Evolutionary conservation across 2,329 filamentous ascomycete genomes (phyloP).

Genomic region (Beauveria scarabaeidicola): DNA sequence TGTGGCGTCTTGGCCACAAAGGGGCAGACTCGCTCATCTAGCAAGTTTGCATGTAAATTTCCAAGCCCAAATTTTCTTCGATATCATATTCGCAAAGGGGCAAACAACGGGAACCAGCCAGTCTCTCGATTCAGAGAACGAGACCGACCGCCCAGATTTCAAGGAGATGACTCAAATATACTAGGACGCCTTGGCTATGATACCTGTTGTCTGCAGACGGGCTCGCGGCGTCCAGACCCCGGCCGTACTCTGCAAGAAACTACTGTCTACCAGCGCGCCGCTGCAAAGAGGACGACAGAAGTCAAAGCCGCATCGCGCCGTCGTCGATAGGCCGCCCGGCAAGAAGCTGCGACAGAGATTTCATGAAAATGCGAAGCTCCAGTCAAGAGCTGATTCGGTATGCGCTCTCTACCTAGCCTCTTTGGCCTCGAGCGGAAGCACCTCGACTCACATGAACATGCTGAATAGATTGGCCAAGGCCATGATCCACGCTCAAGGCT

Average conservation of each 20-base stretch:
- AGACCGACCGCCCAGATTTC: neutral
- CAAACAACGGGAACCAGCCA: neutral
- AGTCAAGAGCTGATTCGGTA: constrained; percentile 18
- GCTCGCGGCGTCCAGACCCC: neutral
- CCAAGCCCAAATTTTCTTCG: neutral
- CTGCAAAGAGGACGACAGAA: neutral
- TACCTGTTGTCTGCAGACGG: constrained; percentile 5
- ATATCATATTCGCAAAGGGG: neutral
- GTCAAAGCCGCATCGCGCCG: neutral
- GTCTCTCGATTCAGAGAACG: neutral
- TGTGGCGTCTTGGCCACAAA: neutral
- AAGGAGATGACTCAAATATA: constrained; percentile 5
- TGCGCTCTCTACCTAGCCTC: constrained; percentile 9
- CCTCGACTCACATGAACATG: neutral
- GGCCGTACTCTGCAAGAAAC: neutral
- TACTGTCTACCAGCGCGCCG: neutral
- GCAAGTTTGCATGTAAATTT: neutral
- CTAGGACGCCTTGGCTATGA: neutral
- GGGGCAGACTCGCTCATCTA: neutral
- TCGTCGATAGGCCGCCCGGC: neutral
- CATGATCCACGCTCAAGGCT: constrained; percentile 27
- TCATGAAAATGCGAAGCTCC: neutral
- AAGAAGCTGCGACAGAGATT: neutral
- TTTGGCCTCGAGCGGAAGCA: neutral
- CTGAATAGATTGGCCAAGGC: constrained; percentile 22